Evolutionary conservation across 1,284 basidiomycete species (phyloP).

Genomic region (Cutaneotrichosporon daszewskae): DNA sequence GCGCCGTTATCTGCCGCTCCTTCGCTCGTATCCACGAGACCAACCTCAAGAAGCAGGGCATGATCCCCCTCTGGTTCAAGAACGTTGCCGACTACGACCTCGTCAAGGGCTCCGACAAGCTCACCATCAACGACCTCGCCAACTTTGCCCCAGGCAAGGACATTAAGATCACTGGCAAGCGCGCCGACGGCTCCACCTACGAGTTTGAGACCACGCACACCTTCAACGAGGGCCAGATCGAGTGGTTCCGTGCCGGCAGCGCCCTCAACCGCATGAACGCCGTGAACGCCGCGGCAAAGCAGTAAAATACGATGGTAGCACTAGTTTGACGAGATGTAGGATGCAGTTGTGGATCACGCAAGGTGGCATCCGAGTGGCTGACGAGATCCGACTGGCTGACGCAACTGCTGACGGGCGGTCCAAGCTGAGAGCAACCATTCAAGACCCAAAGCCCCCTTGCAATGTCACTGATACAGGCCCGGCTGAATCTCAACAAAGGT

Average conservation of each 20-base stretch:
- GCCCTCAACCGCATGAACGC: slow-evolving; percentile 17
- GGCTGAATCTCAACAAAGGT: no score
- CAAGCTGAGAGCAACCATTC: no score
- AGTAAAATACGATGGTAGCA: no score
- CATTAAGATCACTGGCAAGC: slow-evolving; percentile 71
- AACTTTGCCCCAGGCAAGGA: slow-evolving; percentile 81
- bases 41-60: slow-evolving; percentile 74
- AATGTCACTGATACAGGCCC: no score
- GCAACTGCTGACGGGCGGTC: no score
- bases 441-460: no score
- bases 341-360: no score
- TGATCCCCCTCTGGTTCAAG: slow-evolving; percentile 73
- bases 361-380: no score
- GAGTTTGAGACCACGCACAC: slow-evolving; percentile 48
- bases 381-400: no score
- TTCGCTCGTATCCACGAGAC: slow-evolving; percentile 96
- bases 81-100: slow-evolving; percentile 88
- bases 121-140: slow-evolving; percentile 77
- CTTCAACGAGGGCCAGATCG: slow-evolving; percentile 68
- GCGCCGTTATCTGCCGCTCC: slow-evolving; percentile 89
- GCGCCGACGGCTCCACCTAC: slow-evolving; percentile 71
- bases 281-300: neutral
- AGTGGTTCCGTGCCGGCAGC: slow-evolving; percentile 68
- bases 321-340: no score
- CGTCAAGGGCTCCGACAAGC: slow-evolving; percentile 71